Evolutionary conservation across 2,329 filamentous ascomycete genomes (phyloP), one percentile per base, ranked within the genome.

Genomic region (Alternaria arborescens): DNA sequence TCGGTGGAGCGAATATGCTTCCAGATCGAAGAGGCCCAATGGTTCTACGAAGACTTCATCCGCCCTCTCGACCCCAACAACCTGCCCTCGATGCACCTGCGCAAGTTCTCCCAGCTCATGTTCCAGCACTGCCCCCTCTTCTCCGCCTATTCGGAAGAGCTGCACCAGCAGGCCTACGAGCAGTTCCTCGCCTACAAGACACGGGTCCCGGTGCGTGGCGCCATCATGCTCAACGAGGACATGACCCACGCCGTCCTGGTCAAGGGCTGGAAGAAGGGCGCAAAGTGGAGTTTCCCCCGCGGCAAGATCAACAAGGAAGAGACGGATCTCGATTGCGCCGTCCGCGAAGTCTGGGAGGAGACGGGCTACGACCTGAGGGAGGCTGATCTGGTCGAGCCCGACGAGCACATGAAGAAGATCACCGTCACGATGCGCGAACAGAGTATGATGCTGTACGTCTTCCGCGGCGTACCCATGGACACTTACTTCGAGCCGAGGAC

Each of bases 11-110:
- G 95, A 76, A 95, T 99, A 81, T 98, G 94, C 82, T 99, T 99
- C 79, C 94, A 98, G 81, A 91, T 99, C 71, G 95, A 99, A 81
- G 96, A 99, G 81, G 95, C 95, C 72, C 96, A 99, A 88, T 99
- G 95, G 95, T 99, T 97, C 81, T 99, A 99, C 87, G 95, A 99
- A 84, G 95, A 99, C 81, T 99, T 99, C 77, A 93, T 99, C 78
- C 92, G 95, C 48, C 94, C 94, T 40, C 84, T 95, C 66, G 91
- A 97, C 79, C 90, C 93, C 53, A 86, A 86, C 40, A 86, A 86
- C 42, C 85, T 99, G 11, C 95, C 95, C 5, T 93, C 91, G 56
- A 90, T 98, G 84, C 88, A 89, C 46, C 86, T 99, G 34, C 89
- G 92, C 68, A 89, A 86, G 52, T 99, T 99, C 80, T 94, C 92